Percentiles rank a stretch among this genome's conserved stretches.
Evolutionary conservation across 2,329 filamentous ascomycete species (phyloP).

Genomic region (Elsinoe arachidis): DNA sequence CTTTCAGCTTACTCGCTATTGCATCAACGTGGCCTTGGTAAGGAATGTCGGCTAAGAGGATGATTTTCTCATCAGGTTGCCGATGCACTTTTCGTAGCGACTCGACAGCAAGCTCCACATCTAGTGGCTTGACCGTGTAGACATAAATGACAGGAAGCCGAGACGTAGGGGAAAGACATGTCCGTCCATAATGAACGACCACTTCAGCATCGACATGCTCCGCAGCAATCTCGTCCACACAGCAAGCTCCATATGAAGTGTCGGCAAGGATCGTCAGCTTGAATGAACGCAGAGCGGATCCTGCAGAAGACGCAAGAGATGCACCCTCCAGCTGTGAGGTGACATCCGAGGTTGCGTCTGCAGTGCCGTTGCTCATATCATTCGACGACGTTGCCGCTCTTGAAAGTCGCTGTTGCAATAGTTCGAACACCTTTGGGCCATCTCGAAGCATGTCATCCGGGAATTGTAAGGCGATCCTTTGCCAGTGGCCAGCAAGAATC

Average conservation of each 20-base stretch:
- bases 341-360: no score
- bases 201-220: slow-evolving; percentile 87
- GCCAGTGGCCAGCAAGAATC: slow-evolving; percentile 63
- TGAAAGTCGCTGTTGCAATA: slow-evolving; percentile 47
- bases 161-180: slow-evolving; percentile 84
- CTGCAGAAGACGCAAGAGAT: no score
- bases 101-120: slow-evolving; percentile 48
- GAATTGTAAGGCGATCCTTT: slow-evolving; percentile 82
- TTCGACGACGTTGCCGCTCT: slow-evolving; percentile 10
- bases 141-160: slow-evolving; percentile 82
- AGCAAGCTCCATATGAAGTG: slow-evolving; percentile 94
- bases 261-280: slow-evolving; percentile 80
- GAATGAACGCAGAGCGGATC: not conserved
- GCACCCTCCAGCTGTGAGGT: no score
- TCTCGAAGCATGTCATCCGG: slow-evolving; percentile 87
- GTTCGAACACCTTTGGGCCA: slow-evolving; percentile 67
- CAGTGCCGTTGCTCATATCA: not conserved
- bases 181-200: slow-evolving; percentile 87
- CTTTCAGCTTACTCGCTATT: slow-evolving; percentile 47
- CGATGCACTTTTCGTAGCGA: slow-evolving; percentile 63
- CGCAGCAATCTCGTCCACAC: slow-evolving; percentile 91
- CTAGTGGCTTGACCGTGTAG: slow-evolving; percentile 67
- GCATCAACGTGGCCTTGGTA: slow-evolving; percentile 65
- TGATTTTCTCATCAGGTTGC: slow-evolving; percentile 53
- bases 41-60: slow-evolving; percentile 84